Evolutionary conservation across 1,139 yeast genomes (phyloP), one percentile per base, ranked within the genome.

Genomic region (Yamadazyma triangularis): DNA sequence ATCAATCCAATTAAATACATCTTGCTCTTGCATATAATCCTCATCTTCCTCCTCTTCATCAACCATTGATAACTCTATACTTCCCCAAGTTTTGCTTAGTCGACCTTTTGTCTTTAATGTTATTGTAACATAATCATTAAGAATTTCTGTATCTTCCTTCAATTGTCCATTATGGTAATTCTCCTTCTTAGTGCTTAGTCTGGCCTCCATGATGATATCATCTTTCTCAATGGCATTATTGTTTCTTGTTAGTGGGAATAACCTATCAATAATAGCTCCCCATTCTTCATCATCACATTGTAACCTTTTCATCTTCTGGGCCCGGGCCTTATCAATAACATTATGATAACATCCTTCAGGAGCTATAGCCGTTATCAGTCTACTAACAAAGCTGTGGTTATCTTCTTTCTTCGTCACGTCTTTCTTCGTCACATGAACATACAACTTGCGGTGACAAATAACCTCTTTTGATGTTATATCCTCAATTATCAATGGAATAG

Each of bases 401-500:
- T 30, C 19, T n/a, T 26, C n/a, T n/a, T n/a, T n/a, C n/a, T n/a
- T n/a, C n/a, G n/a, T n/a, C n/a, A n/a, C n/a, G n/a, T n/a, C n/a
- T n/a, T n/a, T n/a, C n/a, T n/a, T n/a, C n/a, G n/a, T n/a, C n/a
- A n/a, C n/a, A n/a, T n/a, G n/a, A n/a, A n/a, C n/a, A n/a, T n/a
- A n/a, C n/a, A n/a, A n/a, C n/a, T n/a, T n/a, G n/a, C n/a, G n/a
- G n/a, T n/a, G n/a, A n/a, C n/a, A n/a, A n/a, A n/a, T n/a, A n/a
- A n/a, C n/a, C n/a, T n/a, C n/a, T n/a, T n/a, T n/a, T n/a, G n/a
- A n/a, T n/a, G n/a, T n/a, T n/a, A n/a, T n/a, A 38, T 53, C 53
- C 28, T 51, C 50, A n/a, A 56, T 45, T 9, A 34, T 27, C 9
- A 57, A 36, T 3, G 59, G 56, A 10, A 55, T 39, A 4, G 49